Evolutionary conservation across 2,329 filamentous ascomycete species (phyloP).

Genomic region (Colletotrichum endophyticum): DNA sequence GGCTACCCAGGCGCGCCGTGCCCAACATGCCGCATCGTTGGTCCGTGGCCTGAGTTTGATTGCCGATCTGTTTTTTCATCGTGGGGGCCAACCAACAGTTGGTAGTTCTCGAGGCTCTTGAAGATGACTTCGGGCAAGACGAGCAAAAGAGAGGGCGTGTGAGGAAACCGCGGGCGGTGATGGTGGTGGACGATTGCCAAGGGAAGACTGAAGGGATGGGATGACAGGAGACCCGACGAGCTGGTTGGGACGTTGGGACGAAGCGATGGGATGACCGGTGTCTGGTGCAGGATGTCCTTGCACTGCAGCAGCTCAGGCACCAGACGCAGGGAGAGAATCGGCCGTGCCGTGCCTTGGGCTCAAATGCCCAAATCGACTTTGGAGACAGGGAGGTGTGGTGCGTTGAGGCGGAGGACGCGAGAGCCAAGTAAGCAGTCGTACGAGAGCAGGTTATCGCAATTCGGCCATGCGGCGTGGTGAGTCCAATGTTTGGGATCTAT

Average conservation of each 20-base stretch:
- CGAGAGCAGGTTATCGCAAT: background rate
- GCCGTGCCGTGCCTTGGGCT: background rate
- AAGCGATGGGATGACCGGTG: background rate
- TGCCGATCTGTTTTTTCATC: background rate
- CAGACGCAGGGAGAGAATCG: background rate
- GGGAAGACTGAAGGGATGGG: background rate
- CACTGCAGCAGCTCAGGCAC: background rate
- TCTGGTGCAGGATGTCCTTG: background rate
- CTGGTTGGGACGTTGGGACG: background rate
- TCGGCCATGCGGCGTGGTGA: background rate
- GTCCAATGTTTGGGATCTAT: constrained; percentile 18
- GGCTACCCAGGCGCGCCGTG: background rate
- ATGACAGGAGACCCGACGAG: background rate
- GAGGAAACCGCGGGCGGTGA: background rate
- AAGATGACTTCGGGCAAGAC: background rate
- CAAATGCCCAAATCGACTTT: background rate
- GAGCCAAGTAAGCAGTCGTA: background rate
- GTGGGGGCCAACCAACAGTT: background rate
- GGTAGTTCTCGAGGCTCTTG: background rate
- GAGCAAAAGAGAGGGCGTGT: background rate
- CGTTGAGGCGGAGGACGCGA: background rate
- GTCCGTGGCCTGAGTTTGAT: background rate
- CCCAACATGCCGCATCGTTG: background rate
- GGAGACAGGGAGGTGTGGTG: background rate
- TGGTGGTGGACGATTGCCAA: background rate